phyloP scores from a whole-genome alignment of 331 rosid genomes.

The Saraca asoca region DNA sequence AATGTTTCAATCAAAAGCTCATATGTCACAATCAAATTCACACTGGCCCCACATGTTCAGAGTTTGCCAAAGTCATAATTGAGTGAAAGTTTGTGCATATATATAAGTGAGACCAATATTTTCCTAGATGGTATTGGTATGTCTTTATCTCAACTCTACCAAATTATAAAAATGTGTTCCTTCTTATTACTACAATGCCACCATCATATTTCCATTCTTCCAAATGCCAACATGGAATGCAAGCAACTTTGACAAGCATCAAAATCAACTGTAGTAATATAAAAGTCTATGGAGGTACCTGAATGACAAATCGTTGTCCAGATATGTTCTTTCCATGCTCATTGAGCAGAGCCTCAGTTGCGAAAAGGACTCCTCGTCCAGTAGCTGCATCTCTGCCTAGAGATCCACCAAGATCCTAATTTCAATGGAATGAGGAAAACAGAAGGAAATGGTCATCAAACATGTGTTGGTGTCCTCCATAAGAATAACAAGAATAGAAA shows the following conservation, averaged over 20 bases:
- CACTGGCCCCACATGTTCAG: too few species aligned
- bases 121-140: too few species aligned
- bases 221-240: not conserved
- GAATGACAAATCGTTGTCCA: constrained; percentile 78
- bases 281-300: constrained; percentile 45
- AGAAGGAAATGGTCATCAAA: not conserved
- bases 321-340: constrained; percentile 71
- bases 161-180: not conserved
- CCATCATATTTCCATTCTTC: not conserved
- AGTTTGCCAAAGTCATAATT: too few species aligned
- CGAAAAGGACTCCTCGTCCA: constrained; percentile 87
- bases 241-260: constrained; percentile 1
- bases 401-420: constrained; percentile 92
- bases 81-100: too few species aligned
- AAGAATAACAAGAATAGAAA: constrained; percentile 1
- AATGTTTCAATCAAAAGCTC: too few species aligned
- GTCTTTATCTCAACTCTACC: too few species aligned
- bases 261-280: not conserved
- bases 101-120: too few species aligned
- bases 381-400: constrained; percentile 98
- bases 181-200: not conserved
- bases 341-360: constrained; percentile 80
- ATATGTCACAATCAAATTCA: too few species aligned
- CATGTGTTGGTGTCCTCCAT: not conserved
- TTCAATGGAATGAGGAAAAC: not conserved